These are phyloP conservation scores for Cadophora sp. DNA, from an alignment of 2,329 filamentous ascomycete species.

Conservation along the genomic window DNA sequence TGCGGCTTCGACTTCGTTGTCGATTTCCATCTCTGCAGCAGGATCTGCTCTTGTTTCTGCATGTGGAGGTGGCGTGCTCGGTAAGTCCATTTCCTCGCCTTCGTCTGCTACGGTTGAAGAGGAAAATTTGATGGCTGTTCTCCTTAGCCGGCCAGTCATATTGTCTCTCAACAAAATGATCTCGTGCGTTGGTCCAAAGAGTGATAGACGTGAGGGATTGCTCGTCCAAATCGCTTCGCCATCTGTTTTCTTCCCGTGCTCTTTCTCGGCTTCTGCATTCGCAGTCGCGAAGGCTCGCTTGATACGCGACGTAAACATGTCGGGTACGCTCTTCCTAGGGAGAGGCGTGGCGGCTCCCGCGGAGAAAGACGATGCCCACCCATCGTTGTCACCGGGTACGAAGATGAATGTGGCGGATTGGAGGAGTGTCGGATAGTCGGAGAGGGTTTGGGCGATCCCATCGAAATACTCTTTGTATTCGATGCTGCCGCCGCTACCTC, in stretches of 20 bases:
- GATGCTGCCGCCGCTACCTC: constrained; percentile 80
- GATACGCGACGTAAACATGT: constrained; percentile 88
- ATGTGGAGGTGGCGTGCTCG: constrained; percentile 23
- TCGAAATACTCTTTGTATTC: constrained; percentile 98
- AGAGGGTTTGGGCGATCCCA: constrained; percentile 78
- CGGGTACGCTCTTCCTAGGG: constrained; percentile 76
- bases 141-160: constrained; percentile 77
- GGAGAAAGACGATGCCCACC: constrained; percentile 89
- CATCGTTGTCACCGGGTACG: constrained; percentile 95
- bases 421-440: constrained; percentile 83
- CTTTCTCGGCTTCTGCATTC: constrained; percentile 70
- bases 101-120: constrained; percentile 46
- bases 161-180: constrained; percentile 89
- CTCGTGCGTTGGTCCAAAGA: constrained; percentile 90
- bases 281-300: constrained; percentile 80
- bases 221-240: constrained; percentile 87
- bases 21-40: constrained; percentile 52
- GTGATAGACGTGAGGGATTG: constrained; percentile 81
- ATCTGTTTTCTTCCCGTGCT: constrained; percentile 55
- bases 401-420: constrained; percentile 86
- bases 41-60: constrained; percentile 14
- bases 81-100: constrained; percentile 38
- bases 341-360: constrained; percentile 75
- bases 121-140: constrained; percentile 77
- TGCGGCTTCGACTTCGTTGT: constrained; percentile 40